Base-by-base conservation (phyloP, 1,139 yeast species). In the Magnusiomyces fungicola region DNA sequence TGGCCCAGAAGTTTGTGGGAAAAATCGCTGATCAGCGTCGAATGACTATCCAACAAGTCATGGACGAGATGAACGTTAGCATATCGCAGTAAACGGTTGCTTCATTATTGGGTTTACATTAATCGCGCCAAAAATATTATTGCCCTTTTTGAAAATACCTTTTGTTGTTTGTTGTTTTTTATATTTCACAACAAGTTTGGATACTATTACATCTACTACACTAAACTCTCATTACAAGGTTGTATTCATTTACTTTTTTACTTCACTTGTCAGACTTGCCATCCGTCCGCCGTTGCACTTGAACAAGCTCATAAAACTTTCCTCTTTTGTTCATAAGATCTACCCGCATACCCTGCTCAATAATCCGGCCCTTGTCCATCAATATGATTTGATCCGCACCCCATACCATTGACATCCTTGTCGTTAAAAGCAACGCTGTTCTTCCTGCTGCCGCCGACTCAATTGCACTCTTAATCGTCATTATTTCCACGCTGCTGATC, bases 381-480 rank as follows among this genome's bases (percentile, higher is more conserved):
- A 58, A 56, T 22, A 56, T 40, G 16, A 61, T 48, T 18, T 49
- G 42, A 37, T 61, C 58, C 4, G 61, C 56, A 21, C 38, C 39
- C 27, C 52, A 50, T 53, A 86, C 86, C 4, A 94, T 83, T 7
- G 87, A 80, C 40, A 82, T 69, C 59, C 92, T 72, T 64, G 85
- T 95, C 1, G 95, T 94, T 57, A 86, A 82, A 6, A 89, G 80
- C 10, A 86, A 78, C 0, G 88, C 83, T 0, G 95, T 85, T 66
- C 80, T 71, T 34, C 79, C 79, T 3, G 79, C 76, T 22, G 68
- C 67, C 45, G 77, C 72, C 10, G 40, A 33, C 49, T 76, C 69
- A 49, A 71, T 67, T 54, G 84, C 69, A 0, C 86, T 79, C 52
- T 78, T 76, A 16, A 57, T 48, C 6, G 52, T 36, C 45, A 41